Conservation (phyloP, 2,329 filamentous ascomycete species). For the Blumeriella jaapii region DNA sequence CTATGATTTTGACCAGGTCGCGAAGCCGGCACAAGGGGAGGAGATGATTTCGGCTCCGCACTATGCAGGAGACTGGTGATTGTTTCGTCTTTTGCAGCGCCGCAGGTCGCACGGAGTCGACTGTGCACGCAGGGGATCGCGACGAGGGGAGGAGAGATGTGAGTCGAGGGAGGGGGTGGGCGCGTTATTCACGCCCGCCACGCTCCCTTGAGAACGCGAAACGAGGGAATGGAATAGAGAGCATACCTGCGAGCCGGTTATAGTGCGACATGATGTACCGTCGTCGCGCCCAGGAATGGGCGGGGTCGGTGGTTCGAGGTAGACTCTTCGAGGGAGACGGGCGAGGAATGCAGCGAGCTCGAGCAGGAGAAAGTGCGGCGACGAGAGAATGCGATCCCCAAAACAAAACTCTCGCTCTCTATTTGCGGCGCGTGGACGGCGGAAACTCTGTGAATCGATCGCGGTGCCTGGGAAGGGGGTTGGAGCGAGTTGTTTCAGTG, state of each 20-base stretch:
- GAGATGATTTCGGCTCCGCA: slow-evolving; percentile 14
- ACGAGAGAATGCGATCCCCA: too few species aligned
- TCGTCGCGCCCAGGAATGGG: slow-evolving; percentile 1
- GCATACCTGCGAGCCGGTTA: slow-evolving; percentile 60
- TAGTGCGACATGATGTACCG: slow-evolving; percentile 50
- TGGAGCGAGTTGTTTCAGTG: too few species aligned
- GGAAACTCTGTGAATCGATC: too few species aligned
- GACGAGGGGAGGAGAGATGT: not conserved
- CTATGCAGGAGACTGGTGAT: slow-evolving; percentile 16
- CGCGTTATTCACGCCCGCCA: slow-evolving; percentile 4
- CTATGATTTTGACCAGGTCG: slow-evolving; percentile 9
- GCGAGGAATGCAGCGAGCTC: slow-evolving; percentile 1
- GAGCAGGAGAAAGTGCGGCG: too few species aligned
- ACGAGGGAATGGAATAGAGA: slow-evolving; percentile 23
- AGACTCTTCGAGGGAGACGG: slow-evolving; percentile 3
- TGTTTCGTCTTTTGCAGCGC: too few species aligned
- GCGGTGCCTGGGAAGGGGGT: too few species aligned
- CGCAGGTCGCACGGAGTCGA: slow-evolving; percentile 14
- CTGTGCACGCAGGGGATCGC: slow-evolving; percentile 1
- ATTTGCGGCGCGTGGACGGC: too few species aligned
- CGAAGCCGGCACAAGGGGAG: slow-evolving; percentile 9
- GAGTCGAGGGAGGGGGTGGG: slow-evolving; percentile 1
- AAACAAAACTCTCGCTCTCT: too few species aligned
- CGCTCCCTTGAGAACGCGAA: slow-evolving; percentile 4
- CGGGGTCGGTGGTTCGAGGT: slow-evolving; percentile 5